A percentile compares a stretch with the other conserved stretches of the same genome.
These are phyloP conservation scores for Bryoglossum gracile DNA, from an alignment of 495 filamentous ascomycete species.

Conservation along the genomic window DNA sequence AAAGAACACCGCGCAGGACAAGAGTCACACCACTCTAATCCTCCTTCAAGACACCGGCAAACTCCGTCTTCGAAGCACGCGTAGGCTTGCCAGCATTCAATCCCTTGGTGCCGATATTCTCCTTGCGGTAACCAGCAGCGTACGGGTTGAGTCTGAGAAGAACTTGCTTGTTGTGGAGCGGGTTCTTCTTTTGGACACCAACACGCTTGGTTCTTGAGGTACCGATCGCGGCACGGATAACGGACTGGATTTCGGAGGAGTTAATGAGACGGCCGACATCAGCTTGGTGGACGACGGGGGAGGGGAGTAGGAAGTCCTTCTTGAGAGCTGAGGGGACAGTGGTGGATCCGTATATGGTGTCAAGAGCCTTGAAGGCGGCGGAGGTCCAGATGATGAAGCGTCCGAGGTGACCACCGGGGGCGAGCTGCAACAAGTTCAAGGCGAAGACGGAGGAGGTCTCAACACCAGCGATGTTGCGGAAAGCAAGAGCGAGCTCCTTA, in stretches of 20 bases:
- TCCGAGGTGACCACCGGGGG: conserved; percentile 95
- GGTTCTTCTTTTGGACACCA: conserved; percentile 98
- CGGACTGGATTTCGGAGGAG: conserved; percentile 94
- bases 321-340: conserved; percentile 79
- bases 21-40: conserved; percentile 26
- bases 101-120: conserved; percentile 55
- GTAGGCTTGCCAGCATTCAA: conserved; percentile 26
- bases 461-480: conserved; percentile 97
- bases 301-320: conserved; percentile 96
- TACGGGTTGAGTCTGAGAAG: conserved; percentile 97
- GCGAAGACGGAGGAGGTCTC: conserved; percentile 93
- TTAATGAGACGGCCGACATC: conserved; percentile 97
- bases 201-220: conserved; percentile 83
- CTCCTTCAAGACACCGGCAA: conserved; percentile 24
- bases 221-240: conserved; percentile 82
- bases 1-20: conserved; percentile 10
- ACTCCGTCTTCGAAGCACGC: conserved; percentile 19
- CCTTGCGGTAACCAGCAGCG: conserved; percentile 75
- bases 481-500: conserved; percentile 81
- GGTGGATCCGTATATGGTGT: conserved; percentile 90
- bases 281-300: conserved; percentile 79
- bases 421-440: conserved; percentile 97
- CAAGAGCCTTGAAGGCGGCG: conserved; percentile 88
- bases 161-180: conserved; percentile 94
- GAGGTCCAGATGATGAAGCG: conserved; percentile 99